phyloP scores from a whole-genome alignment of 2,329 filamentous ascomycete genomes.

The Trichoderma hamatum region DNA sequence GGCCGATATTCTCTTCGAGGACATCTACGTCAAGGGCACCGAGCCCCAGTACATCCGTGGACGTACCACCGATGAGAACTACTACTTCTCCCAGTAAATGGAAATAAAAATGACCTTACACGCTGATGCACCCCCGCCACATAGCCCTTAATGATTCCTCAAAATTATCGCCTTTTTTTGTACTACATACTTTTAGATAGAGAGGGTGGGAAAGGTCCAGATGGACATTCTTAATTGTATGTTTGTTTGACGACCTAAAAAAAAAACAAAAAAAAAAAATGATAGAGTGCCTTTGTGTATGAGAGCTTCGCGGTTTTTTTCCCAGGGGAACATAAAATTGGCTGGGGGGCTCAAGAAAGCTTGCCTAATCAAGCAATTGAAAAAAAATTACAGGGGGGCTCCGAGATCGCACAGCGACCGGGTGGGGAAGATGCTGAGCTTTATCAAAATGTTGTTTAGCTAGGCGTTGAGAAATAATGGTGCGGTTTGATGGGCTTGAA shows the following conservation, averaged over 20 bases:
- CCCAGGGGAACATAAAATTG: not conserved
- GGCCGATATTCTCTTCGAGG: slow-evolving; percentile 86
- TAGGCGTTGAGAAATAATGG: not conserved
- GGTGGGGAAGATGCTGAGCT: not conserved
- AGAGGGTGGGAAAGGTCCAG: slow-evolving; percentile 32
- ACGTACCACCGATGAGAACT: slow-evolving; percentile 88
- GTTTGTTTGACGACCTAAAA: slow-evolving; percentile 20
- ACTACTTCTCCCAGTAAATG: slow-evolving; percentile 71
- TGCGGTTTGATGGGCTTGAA: not conserved
- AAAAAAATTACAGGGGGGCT: slow-evolving; percentile 3
- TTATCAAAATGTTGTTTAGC: not conserved
- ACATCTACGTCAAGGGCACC: slow-evolving; percentile 87
- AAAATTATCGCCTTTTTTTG: slow-evolving; percentile 36
- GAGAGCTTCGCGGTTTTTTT: not conserved
- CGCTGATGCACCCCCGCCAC: slow-evolving; percentile 27
- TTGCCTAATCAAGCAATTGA: slow-evolving; percentile 4
- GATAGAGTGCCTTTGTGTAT: not conserved
- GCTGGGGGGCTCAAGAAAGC: not conserved
- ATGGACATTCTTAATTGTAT: slow-evolving; percentile 25
- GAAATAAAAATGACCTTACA: not conserved
- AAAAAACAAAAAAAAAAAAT: slow-evolving; percentile 11
- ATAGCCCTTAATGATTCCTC: slow-evolving; percentile 38
- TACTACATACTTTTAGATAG: slow-evolving; percentile 34
- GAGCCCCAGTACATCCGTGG: slow-evolving; percentile 90
- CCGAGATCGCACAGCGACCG: slow-evolving; percentile 5